Evolutionary conservation across 148 eudicot species (phyloP), one percentile per base, ranked within the genome.

Genomic region (Rhododendron kiyosumense): DNA sequence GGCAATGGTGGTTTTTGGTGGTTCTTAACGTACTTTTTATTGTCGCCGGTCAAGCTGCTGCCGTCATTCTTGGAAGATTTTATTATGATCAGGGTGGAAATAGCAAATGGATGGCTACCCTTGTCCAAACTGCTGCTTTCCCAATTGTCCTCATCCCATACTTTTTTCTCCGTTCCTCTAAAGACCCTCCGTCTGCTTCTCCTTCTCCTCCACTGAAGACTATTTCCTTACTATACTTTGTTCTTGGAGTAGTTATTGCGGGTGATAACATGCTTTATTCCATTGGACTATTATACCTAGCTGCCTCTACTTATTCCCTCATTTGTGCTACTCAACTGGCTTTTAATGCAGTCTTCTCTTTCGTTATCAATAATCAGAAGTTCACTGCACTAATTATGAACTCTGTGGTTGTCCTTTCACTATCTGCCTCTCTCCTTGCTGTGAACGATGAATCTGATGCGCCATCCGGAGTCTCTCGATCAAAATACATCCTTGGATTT

Each of bases 301-400:
- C 99, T 2, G 97, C 95, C 79, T 95, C 98, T 49, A 95, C 99
- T 57, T 95, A 96, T 81, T 94, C 99, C 43, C 98, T 96, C 89
- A 92, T 96, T 81, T 95, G 99, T 85, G 96, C 99, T 7, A 91
- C 95, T 81, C 97, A 95, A 75, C 87, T 96, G 85, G 95, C 88
- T 18, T 96, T 92, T 87, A 95, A 93, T 84, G 98, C 97, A 2
- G 46, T 96, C 67, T 94, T 91, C 84, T 91, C 99, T 20, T 94
- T 82, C 88, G 94, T 96, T 87, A 92, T 96, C 89, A 96, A 96
- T 65, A 88, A 90, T 15, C 99, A 96, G 79, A 94, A 94, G 78
- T 92, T 93, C 79, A 95, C 98, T 28, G 90, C 90, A 0, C 78
- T 93, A 81, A 96, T 96, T 45, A 84, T 95, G 2, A 93, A 93